Base-by-base conservation (phyloP, 2,329 filamentous ascomycete genomes). In the Malbranchea zuffiana region DNA sequence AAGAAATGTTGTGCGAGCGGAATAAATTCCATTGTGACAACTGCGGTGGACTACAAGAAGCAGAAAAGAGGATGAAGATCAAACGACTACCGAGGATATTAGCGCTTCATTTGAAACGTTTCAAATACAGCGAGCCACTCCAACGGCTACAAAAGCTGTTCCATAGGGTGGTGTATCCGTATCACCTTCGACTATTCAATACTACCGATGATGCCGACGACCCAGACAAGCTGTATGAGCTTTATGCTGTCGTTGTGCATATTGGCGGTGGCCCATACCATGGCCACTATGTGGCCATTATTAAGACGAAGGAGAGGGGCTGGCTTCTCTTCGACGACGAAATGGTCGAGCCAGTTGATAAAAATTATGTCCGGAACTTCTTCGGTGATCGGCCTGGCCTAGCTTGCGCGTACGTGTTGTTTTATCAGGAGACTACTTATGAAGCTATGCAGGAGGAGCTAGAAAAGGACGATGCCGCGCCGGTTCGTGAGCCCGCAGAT, bases 11-110 rank as follows among this genome's bases (percentile, higher is more conserved):
- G 40, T 96, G 90, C 55, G 90, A 98, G 63, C 75, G 87, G 43
- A 96, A 98, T 67, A 98, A 98, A 56, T 98, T 98, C 48, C 88
- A 98, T 55, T 98, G 90, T 62, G 90, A 98, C 57, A 87, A 87
- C 50, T 98, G 90, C 50, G 90, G 90, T 36, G 90, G 90, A 2
- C 66, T 98, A 38, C 90, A 98, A 60, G 90, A 98, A 62, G 90
- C 90, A 0, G 90, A 98, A 60, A 98, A 96, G 67, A 76, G 90
- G 46, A 98, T 98, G 90, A 98, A 96, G 68, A 88, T 98, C 50
- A 96, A 98, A 66, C 76, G 83, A 36, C 65, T 96, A 53, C 90
- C 90, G 3, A 86, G 84, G 53, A 85, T 98, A 42, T 63, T 98
- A 45, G 87, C 90, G 3, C 66, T 98, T 40, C 90, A 98, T 55